Evolutionary conservation across 106 monocot species (phyloP), one percentile per base, ranked within the genome.

Genomic region (Vanilla planifolia): DNA sequence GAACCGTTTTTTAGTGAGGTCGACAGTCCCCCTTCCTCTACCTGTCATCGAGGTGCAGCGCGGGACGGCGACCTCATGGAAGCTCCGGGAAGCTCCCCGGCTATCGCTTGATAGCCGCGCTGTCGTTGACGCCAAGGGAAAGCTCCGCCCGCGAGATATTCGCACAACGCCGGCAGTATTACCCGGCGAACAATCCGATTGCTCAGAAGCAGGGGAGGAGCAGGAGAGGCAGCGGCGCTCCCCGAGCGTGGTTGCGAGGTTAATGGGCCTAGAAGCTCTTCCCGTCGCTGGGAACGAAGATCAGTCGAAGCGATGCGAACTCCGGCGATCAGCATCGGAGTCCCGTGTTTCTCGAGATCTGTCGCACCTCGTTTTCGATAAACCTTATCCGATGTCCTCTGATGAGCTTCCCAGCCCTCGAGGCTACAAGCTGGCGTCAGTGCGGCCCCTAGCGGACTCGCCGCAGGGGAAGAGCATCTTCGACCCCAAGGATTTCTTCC

Each of bases 91-190:
- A 43, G 68, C 61, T 3, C 95, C 95, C 1, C 67, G 95, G 48
- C 84, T 96, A 6, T 96, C 95, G 17, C 84, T 96, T 33, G 95
- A 96, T 76, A 96, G 90, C 79, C 80, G 80, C 5, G 67, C 71
- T 23, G 35, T 72, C 6, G 63, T 79, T 2, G 72, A 78, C 34
- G 61, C 30, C 2, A 69, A 61, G 48, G 73, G 72, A 10, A 76
- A 67, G 62, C 73, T 78, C 15, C 77, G 71, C 1, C 83, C 92
- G 0, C 39, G 85, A 1, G 72, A 89, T 33, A 80, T 82, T 61
- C 81, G 89, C 17, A 76, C 74, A 0, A 35, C 66, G 1, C 56
- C 67, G 22, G 59, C 75, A 34, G 34, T 32, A 9, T 17, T 33
- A 11, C 25, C 46, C 2, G 7, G 26, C 24, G 28, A 27, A 15